Conservation (phyloP, 805 yeast genomes). For the Blastobotrys terrestris region DNA sequence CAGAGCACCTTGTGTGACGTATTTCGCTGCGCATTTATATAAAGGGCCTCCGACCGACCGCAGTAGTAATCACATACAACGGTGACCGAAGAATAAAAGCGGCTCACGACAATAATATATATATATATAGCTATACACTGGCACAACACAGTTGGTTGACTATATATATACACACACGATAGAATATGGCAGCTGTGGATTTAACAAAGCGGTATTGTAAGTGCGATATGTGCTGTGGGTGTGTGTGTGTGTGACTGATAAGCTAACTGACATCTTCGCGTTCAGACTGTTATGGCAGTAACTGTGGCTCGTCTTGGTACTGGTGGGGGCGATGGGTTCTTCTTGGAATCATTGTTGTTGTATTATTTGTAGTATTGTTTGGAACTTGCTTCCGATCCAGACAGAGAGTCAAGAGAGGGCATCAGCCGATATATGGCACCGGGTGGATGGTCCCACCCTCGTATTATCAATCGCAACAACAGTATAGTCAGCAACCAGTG, state of each 20-base stretch:
- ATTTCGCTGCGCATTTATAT: too few species aligned
- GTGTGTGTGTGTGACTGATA: not conserved
- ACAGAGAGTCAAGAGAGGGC: constrained; percentile 31
- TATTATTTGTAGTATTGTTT: constrained; percentile 20
- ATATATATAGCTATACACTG: not conserved
- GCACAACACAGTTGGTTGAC: too few species aligned
- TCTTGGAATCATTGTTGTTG: constrained; percentile 24
- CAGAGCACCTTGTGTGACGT: too few species aligned
- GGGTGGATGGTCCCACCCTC: constrained; percentile 86
- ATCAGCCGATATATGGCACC: constrained; percentile 64
- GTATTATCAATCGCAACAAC: constrained; percentile 51
- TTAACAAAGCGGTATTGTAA: not conserved
- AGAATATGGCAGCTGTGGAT: constrained; percentile 1
- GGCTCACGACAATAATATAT: not conserved
- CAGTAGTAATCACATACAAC: constrained; percentile 7
- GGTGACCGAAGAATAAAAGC: too few species aligned
- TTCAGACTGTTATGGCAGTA: constrained; percentile 12
- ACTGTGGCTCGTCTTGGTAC: constrained; percentile 24
- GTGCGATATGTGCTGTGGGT: too few species aligned
- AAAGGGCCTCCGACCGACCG: constrained; percentile 4
- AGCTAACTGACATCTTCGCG: constrained; percentile 3
- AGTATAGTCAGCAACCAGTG: constrained; percentile 36
- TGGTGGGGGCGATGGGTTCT: constrained; percentile 34
- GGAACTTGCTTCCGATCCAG: constrained; percentile 21
- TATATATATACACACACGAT: not conserved